Evolutionary conservation across 306 rosid species (phyloP).

Genomic region (Lathyrus oleraceus): DNA sequence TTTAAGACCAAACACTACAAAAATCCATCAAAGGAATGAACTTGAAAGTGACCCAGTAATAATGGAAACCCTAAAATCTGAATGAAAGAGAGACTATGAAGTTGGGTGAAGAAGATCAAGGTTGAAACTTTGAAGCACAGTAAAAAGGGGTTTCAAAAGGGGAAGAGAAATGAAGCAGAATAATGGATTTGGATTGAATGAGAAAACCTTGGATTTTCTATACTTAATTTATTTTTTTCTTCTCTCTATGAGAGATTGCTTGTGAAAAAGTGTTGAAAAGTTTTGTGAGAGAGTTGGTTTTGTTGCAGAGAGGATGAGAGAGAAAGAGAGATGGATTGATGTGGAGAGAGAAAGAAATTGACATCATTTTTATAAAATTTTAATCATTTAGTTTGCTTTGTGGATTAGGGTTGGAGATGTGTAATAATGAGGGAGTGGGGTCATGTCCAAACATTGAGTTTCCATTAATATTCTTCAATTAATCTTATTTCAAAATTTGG

Average conservation of each 20-base stretch:
- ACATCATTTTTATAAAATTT: constrained; percentile 28
- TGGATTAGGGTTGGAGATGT: constrained; percentile 40
- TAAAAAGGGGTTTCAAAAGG: constrained; percentile 36
- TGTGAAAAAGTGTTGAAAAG: constrained; percentile 61
- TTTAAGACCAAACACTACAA: constrained; percentile 24
- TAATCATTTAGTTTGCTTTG: constrained; percentile 29
- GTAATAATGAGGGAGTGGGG: constrained; percentile 36
- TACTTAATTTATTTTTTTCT: background rate
- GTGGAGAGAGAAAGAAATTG: constrained; percentile 1
- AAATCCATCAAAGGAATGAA: constrained; percentile 34
- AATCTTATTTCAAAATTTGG: no score
- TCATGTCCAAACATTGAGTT: background rate
- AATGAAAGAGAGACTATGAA: background rate
- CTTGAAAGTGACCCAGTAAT: constrained; percentile 29
- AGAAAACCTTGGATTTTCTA: constrained; percentile 37
- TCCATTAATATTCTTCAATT: no score
- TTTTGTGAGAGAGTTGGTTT: constrained; percentile 28
- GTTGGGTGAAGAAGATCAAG: constrained; percentile 31
- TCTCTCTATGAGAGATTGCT: constrained; percentile 44
- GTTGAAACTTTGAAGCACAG: constrained; percentile 36
- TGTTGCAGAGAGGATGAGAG: constrained; percentile 33
- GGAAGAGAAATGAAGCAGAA: constrained; percentile 27
- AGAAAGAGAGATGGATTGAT: constrained; percentile 24
- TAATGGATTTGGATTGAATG: constrained; percentile 40
- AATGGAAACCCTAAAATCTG: constrained; percentile 42